Evolutionary conservation across 192 early-diverging fungal genomes (phyloP), one percentile per base, ranked within the genome.

Genomic region (Rhizophagus clarus): DNA sequence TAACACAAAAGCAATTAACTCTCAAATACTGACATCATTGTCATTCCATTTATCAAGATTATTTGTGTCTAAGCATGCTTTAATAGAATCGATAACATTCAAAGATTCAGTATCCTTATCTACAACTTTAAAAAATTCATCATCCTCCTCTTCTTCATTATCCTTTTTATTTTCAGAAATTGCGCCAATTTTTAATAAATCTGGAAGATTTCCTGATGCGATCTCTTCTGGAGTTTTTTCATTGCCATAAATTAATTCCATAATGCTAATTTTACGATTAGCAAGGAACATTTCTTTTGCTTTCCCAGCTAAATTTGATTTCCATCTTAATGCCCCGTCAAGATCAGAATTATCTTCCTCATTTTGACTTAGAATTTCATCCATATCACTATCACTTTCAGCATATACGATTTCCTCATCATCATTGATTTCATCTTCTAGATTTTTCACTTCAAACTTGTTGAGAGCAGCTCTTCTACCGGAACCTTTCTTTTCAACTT

Each of bases 221-320:
- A 88, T 89, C 34, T 88, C 82, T 28, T 93, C 88, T 2, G 89
- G 83, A 1, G 86, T 79, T n/a, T 88, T 87, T 37, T 80, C 79
- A 9, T 83, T 77, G 29, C 92, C 91, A 81, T 99, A 99, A 37
- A 99, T 94, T 0, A 97, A 81, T 42, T 95, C 90, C 96, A 97
- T 96, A 60, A 98, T 82, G 75, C 96, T 96, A 72, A 93, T 84
- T 24, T 95, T 92, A 32, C 89, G 86, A 77, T 83, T 85, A 11
- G 84, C 81, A 37, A 82, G 75, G 81, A 91, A 94, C 24, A 85
- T 84, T 12, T 87, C 81, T 34, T 86, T 84, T 9, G 91, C 94
- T 80, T 90, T 91, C 72, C 89, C 83, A 62, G 89, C 84, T 56
- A 95, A 56, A 68, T 92, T 88, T 28, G 86, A 81, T 82, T 95